Percentiles rank a stretch among this genome's conserved stretches.
Conservation (phyloP, 1,139 yeast species). For the Blastobotrys apis region DNA sequence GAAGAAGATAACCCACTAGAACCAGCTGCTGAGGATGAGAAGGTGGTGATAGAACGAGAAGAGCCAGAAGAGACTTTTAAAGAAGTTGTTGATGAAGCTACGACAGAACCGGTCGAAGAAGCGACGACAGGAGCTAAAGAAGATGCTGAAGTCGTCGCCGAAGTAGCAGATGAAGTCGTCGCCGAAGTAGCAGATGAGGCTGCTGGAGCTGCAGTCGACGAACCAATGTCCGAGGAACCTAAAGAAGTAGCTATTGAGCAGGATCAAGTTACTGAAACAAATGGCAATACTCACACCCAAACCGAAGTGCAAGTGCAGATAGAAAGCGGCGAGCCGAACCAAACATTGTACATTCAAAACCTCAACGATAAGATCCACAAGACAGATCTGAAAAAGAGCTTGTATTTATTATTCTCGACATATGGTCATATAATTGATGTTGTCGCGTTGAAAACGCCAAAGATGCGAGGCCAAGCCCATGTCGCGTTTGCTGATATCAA, state of each 20-base stretch:
- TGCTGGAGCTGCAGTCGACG: too few species aligned
- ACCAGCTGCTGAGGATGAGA: not conserved
- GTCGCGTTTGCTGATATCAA: constrained; percentile 48
- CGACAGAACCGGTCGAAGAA: constrained; percentile 4
- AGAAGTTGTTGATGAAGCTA: not conserved
- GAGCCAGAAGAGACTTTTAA: constrained; percentile 3
- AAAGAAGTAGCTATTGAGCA: not conserved
- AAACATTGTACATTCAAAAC: constrained; percentile 62
- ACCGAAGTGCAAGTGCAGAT: not conserved
- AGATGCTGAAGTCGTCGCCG: not conserved
- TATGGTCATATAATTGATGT: constrained; percentile 67
- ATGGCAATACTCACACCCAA: too few species aligned
- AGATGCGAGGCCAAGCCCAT: constrained; percentile 77
- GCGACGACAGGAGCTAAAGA: constrained; percentile 1
- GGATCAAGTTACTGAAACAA: not conserved
- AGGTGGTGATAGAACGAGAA: not conserved
- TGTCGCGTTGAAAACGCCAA: constrained; percentile 43
- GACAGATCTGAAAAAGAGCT: constrained; percentile 45
- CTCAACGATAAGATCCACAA: constrained; percentile 58
- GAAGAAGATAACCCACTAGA: constrained; percentile 3
- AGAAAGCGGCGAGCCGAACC: constrained; percentile 30
- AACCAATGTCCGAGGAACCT: too few species aligned
- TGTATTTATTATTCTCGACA: constrained; percentile 60
- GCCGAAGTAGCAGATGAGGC: not conserved
- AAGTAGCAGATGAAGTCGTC: not conserved